A percentile compares a stretch with the other conserved stretches of the same genome.
These are phyloP conservation scores for Knoxia roxburghii DNA, from an alignment of 257 asterid species.

Conservation along the genomic window DNA sequence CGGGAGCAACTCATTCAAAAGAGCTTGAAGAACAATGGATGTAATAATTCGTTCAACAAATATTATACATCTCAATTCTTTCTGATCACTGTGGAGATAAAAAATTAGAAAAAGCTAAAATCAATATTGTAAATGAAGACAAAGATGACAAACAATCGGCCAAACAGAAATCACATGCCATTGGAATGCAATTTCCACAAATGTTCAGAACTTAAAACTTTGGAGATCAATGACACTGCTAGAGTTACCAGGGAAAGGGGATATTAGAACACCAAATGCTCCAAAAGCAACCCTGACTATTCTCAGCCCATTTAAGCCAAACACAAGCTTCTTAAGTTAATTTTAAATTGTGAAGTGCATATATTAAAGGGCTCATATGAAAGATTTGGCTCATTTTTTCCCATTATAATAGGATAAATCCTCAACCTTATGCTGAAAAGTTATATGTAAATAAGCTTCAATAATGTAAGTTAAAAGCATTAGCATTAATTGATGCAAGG, in stretches of 20 bases:
- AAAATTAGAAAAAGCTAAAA: neutral
- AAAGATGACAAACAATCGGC: neutral
- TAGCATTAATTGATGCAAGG: neutral
- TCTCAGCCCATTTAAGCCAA: neutral
- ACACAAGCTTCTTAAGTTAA: neutral
- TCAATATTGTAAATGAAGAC: neutral
- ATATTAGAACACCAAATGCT: neutral
- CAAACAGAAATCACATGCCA: neutral
- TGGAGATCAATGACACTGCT: neutral
- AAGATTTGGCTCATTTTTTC: neutral
- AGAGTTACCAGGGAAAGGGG: neutral
- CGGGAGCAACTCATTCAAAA: constrained; percentile 62
- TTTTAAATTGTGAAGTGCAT: neutral
- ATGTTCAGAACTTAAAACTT: neutral
- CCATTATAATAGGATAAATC: neutral
- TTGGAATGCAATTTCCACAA: too few relatives aligned
- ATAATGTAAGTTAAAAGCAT: neutral
- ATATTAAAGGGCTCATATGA: neutral
- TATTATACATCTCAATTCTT: constrained; percentile 73
- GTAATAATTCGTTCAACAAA: constrained; percentile 78
- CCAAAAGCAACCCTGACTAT: neutral
- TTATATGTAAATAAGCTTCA: neutral
- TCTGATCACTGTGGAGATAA: constrained; percentile 38
- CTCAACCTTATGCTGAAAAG: neutral
- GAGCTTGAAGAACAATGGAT: constrained; percentile 53